Evolutionary conservation across 352 stramenopile species (phyloP).

Genomic region (Peronospora destructor): DNA sequence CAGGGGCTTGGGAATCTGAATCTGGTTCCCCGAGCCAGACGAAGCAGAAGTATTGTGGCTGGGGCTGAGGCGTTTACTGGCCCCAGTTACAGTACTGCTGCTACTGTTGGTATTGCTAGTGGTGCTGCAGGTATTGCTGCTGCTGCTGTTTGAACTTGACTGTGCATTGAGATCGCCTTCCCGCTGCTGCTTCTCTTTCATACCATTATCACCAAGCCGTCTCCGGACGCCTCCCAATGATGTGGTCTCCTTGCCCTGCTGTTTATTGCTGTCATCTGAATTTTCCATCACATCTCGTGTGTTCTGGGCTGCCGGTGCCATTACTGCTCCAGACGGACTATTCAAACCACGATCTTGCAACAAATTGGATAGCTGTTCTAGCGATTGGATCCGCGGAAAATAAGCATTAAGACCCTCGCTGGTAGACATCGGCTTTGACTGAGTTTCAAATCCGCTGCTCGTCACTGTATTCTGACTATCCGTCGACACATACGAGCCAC

Average conservation of each 20-base stretch:
- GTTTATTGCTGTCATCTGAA: slow-evolving; percentile 8
- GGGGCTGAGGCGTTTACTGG: slow-evolving; percentile 42
- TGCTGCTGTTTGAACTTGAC: slow-evolving; percentile 10
- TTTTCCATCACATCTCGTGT: slow-evolving; percentile 17
- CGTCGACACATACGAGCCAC: slow-evolving; percentile 19
- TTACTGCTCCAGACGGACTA: slow-evolving; percentile 31
- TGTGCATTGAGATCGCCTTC: slow-evolving; percentile 20
- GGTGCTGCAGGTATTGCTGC: too few relatives aligned
- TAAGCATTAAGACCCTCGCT: slow-evolving; percentile 60
- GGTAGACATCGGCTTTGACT: slow-evolving; percentile 54
- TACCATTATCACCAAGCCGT: slow-evolving; percentile 17
- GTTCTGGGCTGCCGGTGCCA: slow-evolving; percentile 3
- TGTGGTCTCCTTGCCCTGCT: slow-evolving; percentile 14
- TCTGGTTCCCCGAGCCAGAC: slow-evolving; percentile 45
- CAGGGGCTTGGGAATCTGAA: slow-evolving; percentile 64
- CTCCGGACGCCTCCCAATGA: slow-evolving; percentile 13
- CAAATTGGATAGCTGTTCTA: slow-evolving; percentile 67
- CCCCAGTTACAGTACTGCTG: slow-evolving; percentile 9
- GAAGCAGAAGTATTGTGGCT: slow-evolving; percentile 27
- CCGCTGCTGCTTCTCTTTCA: slow-evolving; percentile 32
- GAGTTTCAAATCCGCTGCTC: slow-evolving; percentile 21
- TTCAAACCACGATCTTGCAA: slow-evolving; percentile 55
- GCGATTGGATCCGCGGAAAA: slow-evolving; percentile 70
- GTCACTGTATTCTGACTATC: slow-evolving; percentile 23
- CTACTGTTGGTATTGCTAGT: slow-evolving; percentile 10